Conservation (phyloP, 805 yeast species). For the Ogataea pini region DNA sequence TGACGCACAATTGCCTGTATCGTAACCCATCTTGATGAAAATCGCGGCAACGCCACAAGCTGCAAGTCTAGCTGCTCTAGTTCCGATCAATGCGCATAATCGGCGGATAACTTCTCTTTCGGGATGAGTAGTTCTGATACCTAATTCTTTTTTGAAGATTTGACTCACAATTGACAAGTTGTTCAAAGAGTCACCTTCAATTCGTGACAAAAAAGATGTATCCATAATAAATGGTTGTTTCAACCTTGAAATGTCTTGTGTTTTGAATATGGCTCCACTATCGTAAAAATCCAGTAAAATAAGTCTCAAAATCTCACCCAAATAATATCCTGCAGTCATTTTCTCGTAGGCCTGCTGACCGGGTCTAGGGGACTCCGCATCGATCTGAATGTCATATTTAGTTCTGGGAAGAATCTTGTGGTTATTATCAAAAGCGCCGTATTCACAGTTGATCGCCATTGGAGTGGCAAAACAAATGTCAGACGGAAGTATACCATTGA, state of each 20-base stretch:
- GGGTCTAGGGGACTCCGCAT: conserved; percentile 88
- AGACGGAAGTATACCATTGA: conserved; percentile 64
- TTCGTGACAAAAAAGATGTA: conserved; percentile 81
- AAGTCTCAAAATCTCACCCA: conserved; percentile 89
- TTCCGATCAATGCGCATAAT: conserved; percentile 84
- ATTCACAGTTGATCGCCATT: conserved; percentile 98
- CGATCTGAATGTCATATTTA: conserved; percentile 79
- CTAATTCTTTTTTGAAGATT: conserved; percentile 59
- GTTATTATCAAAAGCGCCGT: conserved; percentile 96
- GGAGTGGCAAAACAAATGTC: conserved; percentile 64
- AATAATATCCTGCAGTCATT: conserved; percentile 95
- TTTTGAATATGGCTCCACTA: conserved; percentile 65
- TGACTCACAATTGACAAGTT: conserved; percentile 73
- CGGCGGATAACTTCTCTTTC: conserved; percentile 85
- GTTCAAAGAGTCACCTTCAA: conserved; percentile 89
- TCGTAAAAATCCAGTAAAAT: conserved; percentile 70
- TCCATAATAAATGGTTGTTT: conserved; percentile 72
- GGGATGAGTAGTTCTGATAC: conserved; percentile 63
- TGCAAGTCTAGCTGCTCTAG: conserved; percentile 88
- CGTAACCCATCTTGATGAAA: conserved; percentile 78
- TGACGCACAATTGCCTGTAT: conserved; percentile 86
- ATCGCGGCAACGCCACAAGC: conserved; percentile 96
- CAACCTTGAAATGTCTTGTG: conserved; percentile 67
- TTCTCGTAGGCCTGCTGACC: conserved; percentile 95
- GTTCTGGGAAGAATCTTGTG: conserved; percentile 84